Base-by-base conservation (phyloP, 768 basidiomycete species). In the Astraeus odoratus region DNA sequence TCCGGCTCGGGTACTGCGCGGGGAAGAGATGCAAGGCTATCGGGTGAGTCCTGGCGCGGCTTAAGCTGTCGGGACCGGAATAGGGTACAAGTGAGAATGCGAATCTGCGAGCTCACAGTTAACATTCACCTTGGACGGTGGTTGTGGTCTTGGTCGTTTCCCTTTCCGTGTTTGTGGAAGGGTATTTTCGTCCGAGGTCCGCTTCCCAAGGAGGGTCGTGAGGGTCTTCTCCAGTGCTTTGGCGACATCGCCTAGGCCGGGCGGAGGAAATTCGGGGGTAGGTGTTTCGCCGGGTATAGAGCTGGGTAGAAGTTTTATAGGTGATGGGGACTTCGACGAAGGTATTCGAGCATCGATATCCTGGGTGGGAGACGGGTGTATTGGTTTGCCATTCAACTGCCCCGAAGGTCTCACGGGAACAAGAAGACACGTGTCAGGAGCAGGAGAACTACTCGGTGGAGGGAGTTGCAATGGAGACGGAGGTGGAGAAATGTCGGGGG, bases 171-270 rank as follows among this genome's bases (percentile, higher is more conserved):
- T 50, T 10, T 49, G 54, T 3, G 42, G 31, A 1, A 48, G 48
- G 15, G 58, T 63, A 39, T 72, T 71, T 3, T 70, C 69, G 9
- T 71, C 72, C 3, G 67, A 64, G 0, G 72, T 63, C 8, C 85
- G 72, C 59, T 90, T 89, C 8, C 85, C 86, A 13, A 89, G 66
- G 44, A 87, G 60, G 18, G 76, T 75, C 5, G 78, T 77, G 39
- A 88, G 76, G 48, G 77, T 83, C 51, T 86, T 81, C 50, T 84
- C 76, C 18, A 87, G 65, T 15, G 75, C 81, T 53, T 69, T 75
- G n/a, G 79, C 67, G 20, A 70, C 70, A 39, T 73, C 69, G 39
- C 67, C 65, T 38, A 72, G 68, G 24, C 77, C 68, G 42, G 52
- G 56, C 20, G 70, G 63, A 33, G 68, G 74, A n/a, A n/a, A n/a